Evolutionary conservation across 208 protist species (phyloP).

Genomic region (Trypanosoma lewisi): DNA sequence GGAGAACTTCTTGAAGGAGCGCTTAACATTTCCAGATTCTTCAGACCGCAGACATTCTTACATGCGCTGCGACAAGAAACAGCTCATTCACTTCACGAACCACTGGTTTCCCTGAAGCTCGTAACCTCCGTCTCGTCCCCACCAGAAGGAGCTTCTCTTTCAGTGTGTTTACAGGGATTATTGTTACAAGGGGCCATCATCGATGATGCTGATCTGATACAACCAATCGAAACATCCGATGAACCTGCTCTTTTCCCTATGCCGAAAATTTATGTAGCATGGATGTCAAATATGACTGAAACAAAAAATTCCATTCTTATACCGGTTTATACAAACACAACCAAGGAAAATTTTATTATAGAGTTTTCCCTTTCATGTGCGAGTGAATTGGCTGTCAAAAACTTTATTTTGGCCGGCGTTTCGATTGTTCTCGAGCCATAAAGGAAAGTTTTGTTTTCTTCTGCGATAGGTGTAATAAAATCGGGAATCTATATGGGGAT

Average conservation of each 20-base stretch:
- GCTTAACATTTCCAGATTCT: conserved; percentile 84
- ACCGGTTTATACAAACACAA: conserved; percentile 85
- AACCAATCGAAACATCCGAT: conserved; percentile 78
- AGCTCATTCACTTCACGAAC: conserved; percentile 62
- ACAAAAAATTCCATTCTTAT: conserved; percentile 40
- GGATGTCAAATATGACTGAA: conserved; percentile 35
- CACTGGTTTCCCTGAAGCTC: conserved; percentile 82
- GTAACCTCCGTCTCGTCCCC: conserved; percentile 53
- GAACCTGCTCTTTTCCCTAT: conserved; percentile 78
- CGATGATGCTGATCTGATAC: conserved; percentile 60
- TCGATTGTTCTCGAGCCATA: conserved; percentile 87
- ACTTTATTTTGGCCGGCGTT: conserved; percentile 88
- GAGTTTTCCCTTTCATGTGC: conserved; percentile 86
- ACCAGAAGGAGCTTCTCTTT: conserved; percentile 39
- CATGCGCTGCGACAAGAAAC: conserved; percentile 96
- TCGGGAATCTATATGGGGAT: background rate
- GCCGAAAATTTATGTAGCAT: conserved; percentile 71
- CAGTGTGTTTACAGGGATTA: conserved; percentile 70
- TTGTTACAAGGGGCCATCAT: conserved; percentile 85
- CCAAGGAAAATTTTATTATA: conserved; percentile 82
- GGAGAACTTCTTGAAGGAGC: conserved; percentile 66
- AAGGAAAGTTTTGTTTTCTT: background rate
- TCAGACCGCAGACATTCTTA: conserved; percentile 93
- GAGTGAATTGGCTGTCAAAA: conserved; percentile 39
- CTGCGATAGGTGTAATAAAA: conserved; percentile 3